phyloP scores from a whole-genome alignment of 2,329 filamentous ascomycete species.

The Beauveria medogensis region DNA sequence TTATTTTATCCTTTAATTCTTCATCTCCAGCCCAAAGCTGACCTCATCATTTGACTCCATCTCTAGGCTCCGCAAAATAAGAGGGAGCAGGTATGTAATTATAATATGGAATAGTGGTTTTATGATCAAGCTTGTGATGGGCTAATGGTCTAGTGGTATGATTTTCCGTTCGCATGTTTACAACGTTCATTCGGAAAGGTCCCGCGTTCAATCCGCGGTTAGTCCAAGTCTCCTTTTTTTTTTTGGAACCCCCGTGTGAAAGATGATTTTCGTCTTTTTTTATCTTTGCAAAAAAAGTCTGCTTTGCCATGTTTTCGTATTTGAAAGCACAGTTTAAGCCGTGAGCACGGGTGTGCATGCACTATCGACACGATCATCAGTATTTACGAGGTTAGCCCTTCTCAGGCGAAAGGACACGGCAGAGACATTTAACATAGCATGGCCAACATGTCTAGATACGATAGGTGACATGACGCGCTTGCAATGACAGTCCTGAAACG shows the following conservation, averaged over 20 bases:
- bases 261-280: no score
- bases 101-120: not conserved
- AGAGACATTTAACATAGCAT: no score
- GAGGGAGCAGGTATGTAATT: not conserved
- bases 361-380: no score
- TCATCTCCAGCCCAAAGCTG: no score
- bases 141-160: conserved; percentile 9
- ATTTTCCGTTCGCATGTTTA: conserved; percentile 8
- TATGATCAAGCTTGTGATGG: not conserved
- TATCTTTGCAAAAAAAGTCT: not conserved
- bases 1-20: no score
- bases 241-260: no score
- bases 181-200: conserved; percentile 1
- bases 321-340: not conserved
- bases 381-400: no score
- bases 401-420: no score
- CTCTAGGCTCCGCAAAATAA: not conserved
- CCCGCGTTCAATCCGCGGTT: conserved; percentile 11
- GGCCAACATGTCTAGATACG: no score
- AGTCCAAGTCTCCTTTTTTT: not conserved
- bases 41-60: no score
- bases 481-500: no score
- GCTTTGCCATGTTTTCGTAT: not conserved
- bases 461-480: no score
- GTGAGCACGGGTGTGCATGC: not conserved